Base-by-base conservation (phyloP, 1,284 basidiomycete genomes). In the Inonotus obliquus region DNA sequence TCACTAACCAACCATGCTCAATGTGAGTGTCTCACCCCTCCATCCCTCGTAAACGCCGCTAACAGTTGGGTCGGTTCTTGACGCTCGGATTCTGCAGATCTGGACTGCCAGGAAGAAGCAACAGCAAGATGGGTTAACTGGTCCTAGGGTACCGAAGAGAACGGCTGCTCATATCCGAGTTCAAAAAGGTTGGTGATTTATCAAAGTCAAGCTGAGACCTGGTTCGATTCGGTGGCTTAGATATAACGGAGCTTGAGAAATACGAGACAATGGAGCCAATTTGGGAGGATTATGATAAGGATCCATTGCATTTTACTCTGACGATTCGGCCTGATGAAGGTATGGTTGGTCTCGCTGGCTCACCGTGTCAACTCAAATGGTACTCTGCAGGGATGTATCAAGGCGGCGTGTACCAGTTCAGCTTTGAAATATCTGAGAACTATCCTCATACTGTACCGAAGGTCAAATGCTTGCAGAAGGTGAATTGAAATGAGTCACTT, bases 381-480 rank as follows among this genome's bases (percentile, higher is more conserved):
- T 25, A n/a, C 55, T 59, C 63, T 56, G 38, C 21, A 98, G 96
- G 97, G 70, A 96, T 99, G 91, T 99, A 99, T 84, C 91, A 94
- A 78, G 92, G 92, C 69, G 97, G 95, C 67, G 80, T 87, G 21
- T 99, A 98, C 81, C 77, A 82, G 62, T 99, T 99, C 79, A 94
- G 91, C 32, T 96, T 99, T 75, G 84, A 83, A 64, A 98, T 99
- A 83, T 97, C 94, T 78, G 88, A 87, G 73, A 98, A 97, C 77
- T 99, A 99, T 76, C 97, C 97, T 49, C 97, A 99, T 75, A 96
- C 99, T 69, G 94, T 96, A 61, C 97, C 97, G 69, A 99, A 98
- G 76, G 97, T 99, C 76, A 96, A 97, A 74, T 98, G 96, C 78
- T 89, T 87, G 59, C 94, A 96, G 74, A 98, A 90, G 70, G 96